A percentile compares a stretch with the other conserved stretches of the same genome.
phyloP scores from a whole-genome alignment of 176 grass and related monocot genomes.

The Oryza brachyantha region DNA sequence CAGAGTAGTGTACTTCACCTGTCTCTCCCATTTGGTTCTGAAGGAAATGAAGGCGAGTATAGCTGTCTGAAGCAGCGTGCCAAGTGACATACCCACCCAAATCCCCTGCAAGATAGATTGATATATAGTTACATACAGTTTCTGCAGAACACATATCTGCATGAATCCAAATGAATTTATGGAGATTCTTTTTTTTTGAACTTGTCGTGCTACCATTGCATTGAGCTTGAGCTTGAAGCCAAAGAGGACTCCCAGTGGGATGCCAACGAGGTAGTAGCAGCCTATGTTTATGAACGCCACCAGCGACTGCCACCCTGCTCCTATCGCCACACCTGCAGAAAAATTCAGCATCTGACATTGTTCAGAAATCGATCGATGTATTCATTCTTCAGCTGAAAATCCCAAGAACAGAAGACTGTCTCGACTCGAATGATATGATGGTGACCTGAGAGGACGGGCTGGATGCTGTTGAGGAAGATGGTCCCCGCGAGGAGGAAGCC shows the following conservation, averaged over 20 bases:
- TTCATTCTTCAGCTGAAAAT: no score
- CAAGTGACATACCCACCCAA: constrained; percentile 85
- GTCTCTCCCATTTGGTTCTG: constrained; percentile 85
- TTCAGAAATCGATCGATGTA: no score
- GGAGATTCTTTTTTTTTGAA: neutral
- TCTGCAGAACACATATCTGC: neutral
- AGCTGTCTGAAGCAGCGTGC: constrained; percentile 68
- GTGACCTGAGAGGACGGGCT: constrained; percentile 78
- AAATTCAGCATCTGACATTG: no score
- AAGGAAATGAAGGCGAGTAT: constrained; percentile 58
- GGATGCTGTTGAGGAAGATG: constrained; percentile 92
- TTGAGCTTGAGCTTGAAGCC: constrained; percentile 67
- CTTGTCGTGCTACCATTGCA: constrained; percentile 39
- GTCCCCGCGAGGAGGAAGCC: constrained; percentile 67
- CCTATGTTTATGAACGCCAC: constrained; percentile 79
- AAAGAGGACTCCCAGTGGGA: constrained; percentile 69
- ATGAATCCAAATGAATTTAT: neutral
- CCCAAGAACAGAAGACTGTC: no score
- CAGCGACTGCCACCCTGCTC: constrained; percentile 81
- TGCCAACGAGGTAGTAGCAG: constrained; percentile 82
- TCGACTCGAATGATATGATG: neutral
- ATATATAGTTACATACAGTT: neutral
- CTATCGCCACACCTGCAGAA: constrained; percentile 83
- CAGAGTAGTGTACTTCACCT: constrained; percentile 38
- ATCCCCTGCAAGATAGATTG: constrained; percentile 95